Conservation (phyloP, 257 asterid genomes). For the Ilex asprella region DNA sequence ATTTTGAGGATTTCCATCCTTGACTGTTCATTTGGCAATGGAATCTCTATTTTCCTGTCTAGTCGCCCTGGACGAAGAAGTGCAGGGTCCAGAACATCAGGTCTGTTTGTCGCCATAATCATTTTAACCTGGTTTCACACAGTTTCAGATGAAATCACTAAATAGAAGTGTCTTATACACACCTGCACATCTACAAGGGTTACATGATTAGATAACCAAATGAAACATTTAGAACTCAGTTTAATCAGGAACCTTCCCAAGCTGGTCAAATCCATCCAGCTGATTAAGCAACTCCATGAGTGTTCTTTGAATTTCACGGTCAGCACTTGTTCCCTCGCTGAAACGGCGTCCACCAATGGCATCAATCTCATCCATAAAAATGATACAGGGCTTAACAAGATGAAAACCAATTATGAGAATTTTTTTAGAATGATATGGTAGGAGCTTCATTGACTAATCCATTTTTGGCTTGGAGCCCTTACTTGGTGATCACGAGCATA, state of each 20-base stretch:
- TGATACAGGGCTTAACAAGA: constrained; percentile 77
- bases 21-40: constrained; percentile 93
- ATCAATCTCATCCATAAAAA: constrained; percentile 97
- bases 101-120: constrained; percentile 97
- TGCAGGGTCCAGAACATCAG: constrained; percentile 95
- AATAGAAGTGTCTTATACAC: background rate
- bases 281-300: constrained; percentile 95
- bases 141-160: constrained; percentile 1
- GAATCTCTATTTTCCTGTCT: constrained; percentile 93
- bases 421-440: background rate
- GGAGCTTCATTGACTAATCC: too few species aligned
- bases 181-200: background rate
- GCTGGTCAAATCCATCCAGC: constrained; percentile 95
- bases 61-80: constrained; percentile 96
- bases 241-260: constrained; percentile 63
- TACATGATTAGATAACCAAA: background rate
- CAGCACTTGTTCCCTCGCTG: constrained; percentile 98
- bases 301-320: constrained; percentile 96
- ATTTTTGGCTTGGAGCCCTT: constrained; percentile 16
- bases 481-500: constrained; percentile 99
- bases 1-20: constrained; percentile 90
- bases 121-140: constrained; percentile 64
- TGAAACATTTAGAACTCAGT: constrained; percentile 3
- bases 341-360: constrained; percentile 96
- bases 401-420: constrained; percentile 2